Evolutionary conservation across 2,329 filamentous ascomycete genomes (phyloP), one percentile per base, ranked within the genome.

Genomic region (Venturia nashicola): DNA sequence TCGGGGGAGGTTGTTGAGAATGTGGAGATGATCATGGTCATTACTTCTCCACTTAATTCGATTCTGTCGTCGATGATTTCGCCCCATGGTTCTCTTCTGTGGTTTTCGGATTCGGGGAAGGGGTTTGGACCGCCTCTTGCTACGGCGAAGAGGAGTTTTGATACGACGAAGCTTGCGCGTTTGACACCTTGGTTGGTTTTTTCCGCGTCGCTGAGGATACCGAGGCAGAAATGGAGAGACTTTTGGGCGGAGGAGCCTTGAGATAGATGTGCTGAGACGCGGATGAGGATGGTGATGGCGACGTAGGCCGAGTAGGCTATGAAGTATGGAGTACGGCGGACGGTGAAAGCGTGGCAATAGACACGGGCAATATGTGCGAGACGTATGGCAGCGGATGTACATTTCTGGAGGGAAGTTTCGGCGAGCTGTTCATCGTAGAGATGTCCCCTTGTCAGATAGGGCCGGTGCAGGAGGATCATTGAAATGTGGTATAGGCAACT

Each of bases 401-500:
- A 63, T 18, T 44, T 55, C 11, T 54, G 32, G 5, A 63, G 23
- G 12, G 61, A 55, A 3, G 23, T 34, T 34, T 32, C 32, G 5
- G 61, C 61, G n/a, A 54, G 42, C 12, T 57, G 27, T 27, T 55
- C 61, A 18, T 55, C 51, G 46, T 55, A 55, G 16, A 65, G 63
- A 32, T 65, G 59, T 14, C 63, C 59, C 18, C 43, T 39, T 54
- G 63, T 55, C n/a, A 65, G 27, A 18, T 64, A 62, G 12, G 63
- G 63, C 16, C 63, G 59, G 42, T 65, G 63, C 2, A 65, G 46
- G 11, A 65, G 39, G 20, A 65, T 65, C 36, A 65, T 40, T 20
- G 39, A 61, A 23, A 60, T 42, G 59, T 65, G 63, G 42, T 65
- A 65, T 14, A 62, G 18, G 51, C 61, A 63, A 46, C 61, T 63